These are phyloP conservation scores for Solanum chaucha DNA, from an alignment of 257 asterid species.

Conservation along the genomic window DNA sequence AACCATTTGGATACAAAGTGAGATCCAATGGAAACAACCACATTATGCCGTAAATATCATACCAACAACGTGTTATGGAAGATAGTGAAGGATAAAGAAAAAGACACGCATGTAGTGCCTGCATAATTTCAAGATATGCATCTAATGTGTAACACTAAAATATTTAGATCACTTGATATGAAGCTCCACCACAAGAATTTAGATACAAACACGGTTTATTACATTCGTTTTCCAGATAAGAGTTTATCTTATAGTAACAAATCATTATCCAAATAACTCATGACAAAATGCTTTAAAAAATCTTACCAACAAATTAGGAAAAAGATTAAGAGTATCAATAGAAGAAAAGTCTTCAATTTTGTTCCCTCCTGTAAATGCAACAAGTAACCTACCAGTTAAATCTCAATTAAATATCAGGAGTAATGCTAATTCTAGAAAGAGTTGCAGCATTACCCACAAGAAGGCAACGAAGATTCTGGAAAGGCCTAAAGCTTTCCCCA, in stretches of 20 bases:
- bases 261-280: not conserved
- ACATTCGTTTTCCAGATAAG: not conserved
- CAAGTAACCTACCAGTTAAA: conserved; percentile 13
- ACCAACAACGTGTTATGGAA: not conserved
- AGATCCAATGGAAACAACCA: not conserved
- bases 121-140: not conserved
- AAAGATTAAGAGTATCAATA: conserved; percentile 67
- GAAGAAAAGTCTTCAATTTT: conserved; percentile 58
- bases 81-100: not conserved
- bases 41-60: not conserved
- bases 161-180: not conserved
- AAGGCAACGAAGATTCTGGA: conserved; percentile 55
- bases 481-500: conserved; percentile 37
- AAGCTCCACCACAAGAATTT: not conserved
- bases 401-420: not conserved
- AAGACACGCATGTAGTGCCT: not conserved
- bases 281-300: not conserved
- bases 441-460: conserved; percentile 52
- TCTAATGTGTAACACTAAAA: not conserved
- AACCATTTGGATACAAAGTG: not conserved
- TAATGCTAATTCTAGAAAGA: not conserved
- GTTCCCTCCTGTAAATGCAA: conserved; percentile 55
- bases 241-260: not conserved
- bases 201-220: not conserved
- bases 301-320: conserved; percentile 75